A percentile compares a stretch with the other conserved stretches of the same genome.
These are phyloP conservation scores for Umbilicus rupestris DNA, from an alignment of 164 flowering plant genomes.

Conservation along the genomic window DNA sequence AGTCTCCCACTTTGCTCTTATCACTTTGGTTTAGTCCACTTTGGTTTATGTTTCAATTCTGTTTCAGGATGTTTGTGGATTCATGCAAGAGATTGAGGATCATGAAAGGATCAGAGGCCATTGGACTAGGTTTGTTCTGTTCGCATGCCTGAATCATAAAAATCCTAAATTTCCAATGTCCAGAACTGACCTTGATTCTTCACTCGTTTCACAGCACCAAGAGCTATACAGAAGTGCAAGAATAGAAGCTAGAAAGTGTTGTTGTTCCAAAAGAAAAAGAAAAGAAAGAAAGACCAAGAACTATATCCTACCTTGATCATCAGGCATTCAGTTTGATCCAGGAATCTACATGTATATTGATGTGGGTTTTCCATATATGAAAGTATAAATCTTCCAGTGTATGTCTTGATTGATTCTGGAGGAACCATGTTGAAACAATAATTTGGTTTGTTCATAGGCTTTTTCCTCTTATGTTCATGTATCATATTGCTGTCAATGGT, in stretches of 20 bases:
- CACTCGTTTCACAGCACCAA: not conserved
- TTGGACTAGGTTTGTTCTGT: no score
- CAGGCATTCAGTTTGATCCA: not conserved
- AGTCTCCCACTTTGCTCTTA: no score
- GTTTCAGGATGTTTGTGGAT: slow-evolving; percentile 1
- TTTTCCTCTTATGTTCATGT: not conserved
- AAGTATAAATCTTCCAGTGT: no score
- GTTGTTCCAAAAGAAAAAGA: not conserved
- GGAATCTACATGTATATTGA: not conserved
- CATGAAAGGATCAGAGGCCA: not conserved
- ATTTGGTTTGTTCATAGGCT: not conserved
- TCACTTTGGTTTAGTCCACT: no score
- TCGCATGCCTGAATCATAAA: no score
- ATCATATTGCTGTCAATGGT: no score
- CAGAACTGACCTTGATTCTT: no score
- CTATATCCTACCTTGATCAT: not conserved
- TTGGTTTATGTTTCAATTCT: no score
- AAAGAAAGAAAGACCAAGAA: not conserved
- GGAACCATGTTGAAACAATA: not conserved
- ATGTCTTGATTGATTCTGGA: no score
- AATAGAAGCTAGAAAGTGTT: not conserved
- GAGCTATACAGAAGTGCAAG: not conserved
- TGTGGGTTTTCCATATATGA: not conserved
- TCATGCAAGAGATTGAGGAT: slow-evolving; percentile 1
- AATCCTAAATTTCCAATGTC: no score